These are phyloP conservation scores for Diaporthe nobilis DNA, from an alignment of 2,329 filamentous ascomycete genomes.

Conservation along the genomic window DNA sequence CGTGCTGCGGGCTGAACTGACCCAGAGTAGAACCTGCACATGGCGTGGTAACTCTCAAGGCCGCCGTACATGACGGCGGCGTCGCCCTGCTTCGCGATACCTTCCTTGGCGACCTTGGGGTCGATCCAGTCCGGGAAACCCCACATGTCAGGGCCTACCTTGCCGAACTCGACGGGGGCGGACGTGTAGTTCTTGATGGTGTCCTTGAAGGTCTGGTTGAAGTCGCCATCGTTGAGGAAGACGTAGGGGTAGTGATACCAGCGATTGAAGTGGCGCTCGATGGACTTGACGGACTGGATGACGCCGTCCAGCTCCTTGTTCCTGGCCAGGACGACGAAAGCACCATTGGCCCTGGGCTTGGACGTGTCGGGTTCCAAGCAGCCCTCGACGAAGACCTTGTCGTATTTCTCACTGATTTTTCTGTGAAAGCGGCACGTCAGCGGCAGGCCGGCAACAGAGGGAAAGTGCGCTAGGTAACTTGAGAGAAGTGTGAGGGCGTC, in stretches of 20 bases:
- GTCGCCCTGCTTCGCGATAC: conserved; percentile 96
- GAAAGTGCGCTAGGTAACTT: background rate
- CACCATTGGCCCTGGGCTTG: conserved; percentile 89
- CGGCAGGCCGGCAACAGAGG: background rate
- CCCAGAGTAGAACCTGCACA: conserved; percentile 99
- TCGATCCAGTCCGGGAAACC: conserved; percentile 98
- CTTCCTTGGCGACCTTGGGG: conserved; percentile 92
- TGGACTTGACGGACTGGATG: conserved; percentile 95
- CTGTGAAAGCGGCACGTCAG: conserved; percentile 60
- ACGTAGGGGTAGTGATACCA: conserved; percentile 99
- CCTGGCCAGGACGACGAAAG: conserved; percentile 93
- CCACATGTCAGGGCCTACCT: conserved; percentile 93
- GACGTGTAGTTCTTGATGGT: conserved; percentile 93
- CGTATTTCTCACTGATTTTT: conserved; percentile 96
- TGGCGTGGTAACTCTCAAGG: conserved; percentile 98
- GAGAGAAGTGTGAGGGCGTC: background rate
- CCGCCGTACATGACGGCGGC: conserved; percentile 99
- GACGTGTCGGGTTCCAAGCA: conserved; percentile 86
- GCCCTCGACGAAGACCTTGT: conserved; percentile 95
- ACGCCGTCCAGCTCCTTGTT: conserved; percentile 98
- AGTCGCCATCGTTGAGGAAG: conserved; percentile 97
- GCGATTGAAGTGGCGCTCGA: conserved; percentile 98
- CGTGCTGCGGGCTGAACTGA: conserved; percentile 59
- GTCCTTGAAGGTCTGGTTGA: conserved; percentile 94
- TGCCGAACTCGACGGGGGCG: conserved; percentile 89